phyloP scores from a whole-genome alignment of 169 alveolate species.

The Cryptosporidium meleagridis region DNA sequence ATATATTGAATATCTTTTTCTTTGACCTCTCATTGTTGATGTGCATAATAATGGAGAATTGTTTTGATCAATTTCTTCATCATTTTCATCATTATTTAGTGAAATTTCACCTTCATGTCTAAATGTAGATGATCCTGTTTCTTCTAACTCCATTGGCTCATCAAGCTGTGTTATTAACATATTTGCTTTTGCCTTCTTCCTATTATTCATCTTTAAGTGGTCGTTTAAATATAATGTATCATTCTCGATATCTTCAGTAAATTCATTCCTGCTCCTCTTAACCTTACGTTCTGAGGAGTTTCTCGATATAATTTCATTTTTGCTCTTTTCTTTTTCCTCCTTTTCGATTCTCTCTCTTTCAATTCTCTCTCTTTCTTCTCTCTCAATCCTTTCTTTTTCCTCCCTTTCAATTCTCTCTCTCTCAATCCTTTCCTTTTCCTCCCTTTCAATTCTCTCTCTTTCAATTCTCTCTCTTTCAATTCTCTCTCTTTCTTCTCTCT shows the following conservation, averaged over 20 bases:
- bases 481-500: background rate
- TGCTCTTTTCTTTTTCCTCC: background rate
- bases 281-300: constrained; percentile 7
- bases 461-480: background rate
- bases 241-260: background rate
- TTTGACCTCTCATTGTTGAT: constrained; percentile 57
- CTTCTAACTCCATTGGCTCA: constrained; percentile 18
- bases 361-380: background rate
- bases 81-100: background rate
- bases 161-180: too few species aligned
- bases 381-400: background rate
- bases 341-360: background rate
- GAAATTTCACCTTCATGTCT: background rate
- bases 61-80: constrained; percentile 1
- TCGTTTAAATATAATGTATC: constrained; percentile 12
- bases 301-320: background rate
- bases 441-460: background rate
- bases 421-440: constrained; percentile 2
- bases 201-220: constrained; percentile 6
- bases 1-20: constrained; percentile 48
- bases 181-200: constrained; percentile 23
- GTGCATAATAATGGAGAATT: constrained; percentile 55
- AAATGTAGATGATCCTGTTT: background rate
- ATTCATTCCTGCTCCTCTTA: constrained; percentile 3
- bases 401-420: background rate